Conservation (phyloP, 768 basidiomycete species). For the Leccinum arenicola region DNA sequence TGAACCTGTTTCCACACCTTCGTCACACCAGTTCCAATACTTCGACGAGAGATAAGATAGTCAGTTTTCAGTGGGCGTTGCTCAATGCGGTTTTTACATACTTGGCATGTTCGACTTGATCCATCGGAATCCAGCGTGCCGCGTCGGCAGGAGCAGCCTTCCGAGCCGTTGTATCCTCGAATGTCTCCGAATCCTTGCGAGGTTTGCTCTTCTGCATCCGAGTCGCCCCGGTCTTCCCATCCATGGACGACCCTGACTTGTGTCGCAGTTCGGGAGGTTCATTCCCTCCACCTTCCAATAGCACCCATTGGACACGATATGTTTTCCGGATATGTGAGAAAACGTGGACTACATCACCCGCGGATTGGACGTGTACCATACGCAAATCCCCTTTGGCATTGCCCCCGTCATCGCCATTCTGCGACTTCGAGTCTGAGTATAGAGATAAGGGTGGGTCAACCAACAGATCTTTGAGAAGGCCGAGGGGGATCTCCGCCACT, state of each 20-base stretch:
- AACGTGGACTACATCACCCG: conserved; percentile 70
- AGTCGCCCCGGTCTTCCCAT: conserved; percentile 4
- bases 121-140: conserved; percentile 51
- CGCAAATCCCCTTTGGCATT: conserved; percentile 12
- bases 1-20: conserved; percentile 69
- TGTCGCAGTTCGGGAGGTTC: conserved; percentile 38
- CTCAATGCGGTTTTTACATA: conserved; percentile 35
- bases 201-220: conserved; percentile 7
- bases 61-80: background rate
- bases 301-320: conserved; percentile 71
- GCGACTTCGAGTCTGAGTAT: conserved; percentile 1
- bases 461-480: conserved; percentile 42
- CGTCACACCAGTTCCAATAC: conserved; percentile 70
- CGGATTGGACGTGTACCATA: conserved; percentile 47
- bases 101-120: conserved; percentile 60
- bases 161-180: conserved; percentile 14
- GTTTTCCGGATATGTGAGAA: conserved; percentile 93
- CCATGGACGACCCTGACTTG: conserved; percentile 1
- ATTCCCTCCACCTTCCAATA: conserved; percentile 53
- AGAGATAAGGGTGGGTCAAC: conserved; percentile 24
- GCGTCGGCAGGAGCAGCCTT: conserved; percentile 8
- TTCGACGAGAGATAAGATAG: conserved; percentile 25
- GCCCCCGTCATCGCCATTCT: background rate
- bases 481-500: conserved; percentile 32
- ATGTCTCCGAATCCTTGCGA: conserved; percentile 9